Percentiles rank a stretch among this genome's conserved stretches.
Evolutionary conservation across 345 rosid genomes (phyloP).

Genomic region (Geranium rotundifolium): DNA sequence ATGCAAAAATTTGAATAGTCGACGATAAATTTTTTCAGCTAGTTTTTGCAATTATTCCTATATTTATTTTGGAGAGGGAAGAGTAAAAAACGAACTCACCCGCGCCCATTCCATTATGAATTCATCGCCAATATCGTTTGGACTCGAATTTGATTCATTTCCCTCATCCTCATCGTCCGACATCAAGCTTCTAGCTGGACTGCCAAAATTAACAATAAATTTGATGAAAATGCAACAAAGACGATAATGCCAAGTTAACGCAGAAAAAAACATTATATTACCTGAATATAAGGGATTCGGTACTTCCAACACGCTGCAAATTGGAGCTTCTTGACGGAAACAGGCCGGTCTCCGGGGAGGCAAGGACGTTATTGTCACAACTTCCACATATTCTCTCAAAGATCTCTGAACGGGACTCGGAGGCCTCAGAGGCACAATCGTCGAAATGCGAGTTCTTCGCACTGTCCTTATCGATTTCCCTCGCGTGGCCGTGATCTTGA

Average conservation of each 20-base stretch:
- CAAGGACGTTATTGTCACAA: slow-evolving; percentile 29
- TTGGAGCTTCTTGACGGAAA: slow-evolving; percentile 24
- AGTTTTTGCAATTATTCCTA: neutral
- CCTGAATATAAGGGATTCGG: slow-evolving; percentile 64
- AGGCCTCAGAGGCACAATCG: slow-evolving; percentile 59
- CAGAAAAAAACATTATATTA: slow-evolving; percentile 15
- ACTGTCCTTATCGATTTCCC: slow-evolving; percentile 51
- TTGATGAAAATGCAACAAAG: slow-evolving; percentile 16
- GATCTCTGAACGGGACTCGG: slow-evolving; percentile 44
- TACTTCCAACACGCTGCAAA: slow-evolving; percentile 58
- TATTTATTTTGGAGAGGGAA: too few species aligned
- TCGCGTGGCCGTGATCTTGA: slow-evolving; percentile 49
- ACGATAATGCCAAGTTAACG: slow-evolving; percentile 1
- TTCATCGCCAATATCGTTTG: slow-evolving; percentile 52
- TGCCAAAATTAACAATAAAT: slow-evolving; percentile 58
- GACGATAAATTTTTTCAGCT: too few species aligned
- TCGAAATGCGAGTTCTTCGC: slow-evolving; percentile 37
- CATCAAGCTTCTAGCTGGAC: slow-evolving; percentile 70
- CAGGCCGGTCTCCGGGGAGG: slow-evolving; percentile 57
- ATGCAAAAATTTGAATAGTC: too few species aligned
- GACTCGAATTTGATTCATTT: slow-evolving; percentile 29
- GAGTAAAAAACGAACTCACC: slow-evolving; percentile 32
- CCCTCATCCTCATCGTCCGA: slow-evolving; percentile 74
- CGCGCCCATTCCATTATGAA: slow-evolving; percentile 83
- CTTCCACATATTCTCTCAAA: slow-evolving; percentile 38